Base-by-base conservation (phyloP, 1,284 basidiomycete species). In the Singerocomus rubriflavus region DNA sequence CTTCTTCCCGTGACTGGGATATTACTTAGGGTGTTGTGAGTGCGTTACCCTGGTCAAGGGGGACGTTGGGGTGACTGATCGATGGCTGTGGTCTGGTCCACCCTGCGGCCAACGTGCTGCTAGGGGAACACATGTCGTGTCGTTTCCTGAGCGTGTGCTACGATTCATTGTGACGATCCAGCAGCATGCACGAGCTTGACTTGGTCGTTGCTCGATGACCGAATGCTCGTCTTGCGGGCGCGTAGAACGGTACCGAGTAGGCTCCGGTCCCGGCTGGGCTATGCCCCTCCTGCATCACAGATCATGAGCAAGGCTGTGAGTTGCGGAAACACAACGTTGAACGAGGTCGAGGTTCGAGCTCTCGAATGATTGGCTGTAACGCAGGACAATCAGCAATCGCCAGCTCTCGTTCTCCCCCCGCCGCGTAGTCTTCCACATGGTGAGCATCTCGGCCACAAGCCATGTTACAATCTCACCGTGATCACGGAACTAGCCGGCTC, bases 1-100 rank as follows among this genome's bases (percentile, higher is more conserved):
- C 40, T 43, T 38, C 21, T 51, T 26, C 30, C 48, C 36, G 35
- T 29, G 27, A 30, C 26, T 32, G 36, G 44, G 43, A 37, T 35
- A 17, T 30, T 32, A n/a, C 25, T 31, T 16, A 25, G 16, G 35
- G 26, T 33, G 16, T 32, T 44, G 44, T 38, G 14, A 9, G 27
- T 32, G 43, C 34, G 27, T 30, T 53, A 30, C 38, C 43, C 39
- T 58, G 56, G 52, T 57, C 42, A 27, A 37, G 33, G 17, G 50
- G 46, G 33, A 21, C 21, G 29, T 21, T 38, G 25, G 14, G 36
- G 41, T 44, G 38, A 32, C 31, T 31, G 60, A 46, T 60, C 31
- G 41, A 60, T 45, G 25, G 33, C 30, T 44, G 21, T n/a, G 33
- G 42, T 39, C n/a, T 16, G 25, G 29, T 21, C 10, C 16, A 35